These are phyloP conservation scores for Colletotrichum theobromicola DNA, from an alignment of 2,329 filamentous ascomycete genomes.

Conservation along the genomic window DNA sequence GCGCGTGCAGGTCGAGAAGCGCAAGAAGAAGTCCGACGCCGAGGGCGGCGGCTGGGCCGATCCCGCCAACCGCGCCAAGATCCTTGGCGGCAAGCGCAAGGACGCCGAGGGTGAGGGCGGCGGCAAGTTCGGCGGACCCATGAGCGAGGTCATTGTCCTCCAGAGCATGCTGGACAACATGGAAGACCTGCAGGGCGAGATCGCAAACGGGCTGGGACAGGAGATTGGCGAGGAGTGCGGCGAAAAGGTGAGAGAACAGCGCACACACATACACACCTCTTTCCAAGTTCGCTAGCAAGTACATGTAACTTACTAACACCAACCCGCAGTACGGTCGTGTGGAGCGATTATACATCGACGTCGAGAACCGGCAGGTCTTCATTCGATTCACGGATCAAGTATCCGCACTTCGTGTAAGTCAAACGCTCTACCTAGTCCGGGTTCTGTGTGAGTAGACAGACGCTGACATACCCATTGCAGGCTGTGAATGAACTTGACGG, in stretches of 20 bases:
- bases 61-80: conserved; percentile 74
- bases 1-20: conserved; percentile 83
- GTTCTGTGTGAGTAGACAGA: neutral
- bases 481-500: conserved; percentile 91
- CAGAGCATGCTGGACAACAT: conserved; percentile 87
- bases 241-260: conserved; percentile 63
- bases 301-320: neutral
- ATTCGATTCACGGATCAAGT: conserved; percentile 90
- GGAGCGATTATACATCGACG: conserved; percentile 78
- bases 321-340: conserved; percentile 75
- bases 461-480: conserved; percentile 41
- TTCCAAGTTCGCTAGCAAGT: neutral
- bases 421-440: neutral
- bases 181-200: conserved; percentile 76
- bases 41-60: conserved; percentile 80
- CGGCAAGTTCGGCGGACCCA: conserved; percentile 65
- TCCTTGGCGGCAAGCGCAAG: conserved; percentile 76
- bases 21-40: conserved; percentile 77
- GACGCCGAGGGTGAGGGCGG: conserved; percentile 31
- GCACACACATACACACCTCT: neutral
- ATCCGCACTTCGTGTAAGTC: conserved; percentile 79
- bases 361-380: conserved; percentile 74
- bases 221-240: conserved; percentile 96
- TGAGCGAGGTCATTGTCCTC: conserved; percentile 84
- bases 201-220: conserved; percentile 79